phyloP scores from a whole-genome alignment of 805 yeast genomes.

The Starmerella stigmatis region DNA sequence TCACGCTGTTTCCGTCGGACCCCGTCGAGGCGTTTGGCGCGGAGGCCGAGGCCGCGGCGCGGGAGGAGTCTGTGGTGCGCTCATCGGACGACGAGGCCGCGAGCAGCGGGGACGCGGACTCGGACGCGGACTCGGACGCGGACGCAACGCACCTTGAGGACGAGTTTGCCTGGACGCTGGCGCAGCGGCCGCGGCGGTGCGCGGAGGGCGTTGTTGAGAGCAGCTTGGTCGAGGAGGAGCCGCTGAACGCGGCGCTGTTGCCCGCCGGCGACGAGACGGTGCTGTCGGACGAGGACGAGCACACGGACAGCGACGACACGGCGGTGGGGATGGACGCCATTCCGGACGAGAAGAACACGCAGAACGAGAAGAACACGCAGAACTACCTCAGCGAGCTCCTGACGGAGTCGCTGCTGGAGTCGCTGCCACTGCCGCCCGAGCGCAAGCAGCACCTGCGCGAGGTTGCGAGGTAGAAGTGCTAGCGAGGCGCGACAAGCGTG shows the following conservation, averaged over 20 bases:
- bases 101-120: no score
- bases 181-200: not conserved
- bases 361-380: slow-evolving; percentile 19
- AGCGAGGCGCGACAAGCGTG: no score
- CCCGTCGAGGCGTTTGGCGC: no score
- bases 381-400: slow-evolving; percentile 22
- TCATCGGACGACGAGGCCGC: slow-evolving; percentile 1
- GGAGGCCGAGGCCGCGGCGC: no score
- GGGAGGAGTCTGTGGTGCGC: slow-evolving; percentile 1
- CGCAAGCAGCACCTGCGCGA: slow-evolving; percentile 4
- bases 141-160: not conserved
- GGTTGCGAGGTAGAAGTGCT: not conserved
- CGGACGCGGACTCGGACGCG: slow-evolving; percentile 1
- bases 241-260: not conserved
- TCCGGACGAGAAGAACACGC: slow-evolving; percentile 8
- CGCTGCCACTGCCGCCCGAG: slow-evolving; percentile 26
- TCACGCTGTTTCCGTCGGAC: not conserved
- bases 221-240: slow-evolving; percentile 1
- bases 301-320: slow-evolving; percentile 11
- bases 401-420: slow-evolving; percentile 27
- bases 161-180: not conserved
- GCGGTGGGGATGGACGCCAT: not conserved
- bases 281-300: slow-evolving; percentile 12
- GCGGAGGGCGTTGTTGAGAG: not conserved
- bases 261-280: slow-evolving; percentile 7